Percentiles rank a stretch among this genome's conserved stretches.
phyloP scores from a whole-genome alignment of 2,329 filamentous ascomycete species.

The Trichoderma sp. region DNA sequence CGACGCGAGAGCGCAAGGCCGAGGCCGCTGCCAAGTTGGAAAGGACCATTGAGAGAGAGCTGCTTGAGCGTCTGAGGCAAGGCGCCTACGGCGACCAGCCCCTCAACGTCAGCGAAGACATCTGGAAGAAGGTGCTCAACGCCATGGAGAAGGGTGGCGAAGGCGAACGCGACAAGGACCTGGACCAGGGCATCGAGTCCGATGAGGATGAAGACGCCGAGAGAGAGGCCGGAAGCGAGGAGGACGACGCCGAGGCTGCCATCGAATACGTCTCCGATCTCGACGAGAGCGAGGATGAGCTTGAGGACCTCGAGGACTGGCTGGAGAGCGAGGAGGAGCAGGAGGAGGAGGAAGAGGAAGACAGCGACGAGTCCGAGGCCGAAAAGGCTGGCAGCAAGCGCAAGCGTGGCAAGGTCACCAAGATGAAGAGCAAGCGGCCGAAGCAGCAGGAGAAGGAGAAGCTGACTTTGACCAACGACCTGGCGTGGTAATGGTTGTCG shows the following conservation, averaged over 20 bases:
- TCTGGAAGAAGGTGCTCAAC: conserved; percentile 96
- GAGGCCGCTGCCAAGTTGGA: conserved; percentile 90
- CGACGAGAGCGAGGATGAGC: conserved; percentile 79
- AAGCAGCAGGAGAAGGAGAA: conserved; percentile 66
- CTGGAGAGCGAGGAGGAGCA: conserved; percentile 68
- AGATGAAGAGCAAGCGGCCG: conserved; percentile 50
- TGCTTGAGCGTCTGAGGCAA: conserved; percentile 86
- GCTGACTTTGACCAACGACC: conserved; percentile 47
- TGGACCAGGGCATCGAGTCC: conserved; percentile 83
- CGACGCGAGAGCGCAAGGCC: conserved; percentile 74
- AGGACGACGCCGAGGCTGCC: conserved; percentile 72
- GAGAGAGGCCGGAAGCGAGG: conserved; percentile 68
- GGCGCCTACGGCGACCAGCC: conserved; percentile 94
- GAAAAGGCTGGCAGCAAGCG: conserved; percentile 59
- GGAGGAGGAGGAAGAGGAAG: conserved; percentile 60
- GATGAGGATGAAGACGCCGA: conserved; percentile 68
- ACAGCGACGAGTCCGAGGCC: conserved; percentile 59
- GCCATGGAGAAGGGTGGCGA: conserved; percentile 87
- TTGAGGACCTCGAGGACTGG: conserved; percentile 89
- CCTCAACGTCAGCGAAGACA: conserved; percentile 88
- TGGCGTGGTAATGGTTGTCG: conserved; percentile 43
- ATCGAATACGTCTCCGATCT: conserved; percentile 94
- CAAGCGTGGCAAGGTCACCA: conserved; percentile 53
- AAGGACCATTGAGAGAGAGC: conserved; percentile 89
- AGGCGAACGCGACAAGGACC: conserved; percentile 78